Evolutionary conservation across 805 yeast species (phyloP), one percentile per base, ranked within the genome.

Genomic region (Hanseniaspora clermontiae): DNA sequence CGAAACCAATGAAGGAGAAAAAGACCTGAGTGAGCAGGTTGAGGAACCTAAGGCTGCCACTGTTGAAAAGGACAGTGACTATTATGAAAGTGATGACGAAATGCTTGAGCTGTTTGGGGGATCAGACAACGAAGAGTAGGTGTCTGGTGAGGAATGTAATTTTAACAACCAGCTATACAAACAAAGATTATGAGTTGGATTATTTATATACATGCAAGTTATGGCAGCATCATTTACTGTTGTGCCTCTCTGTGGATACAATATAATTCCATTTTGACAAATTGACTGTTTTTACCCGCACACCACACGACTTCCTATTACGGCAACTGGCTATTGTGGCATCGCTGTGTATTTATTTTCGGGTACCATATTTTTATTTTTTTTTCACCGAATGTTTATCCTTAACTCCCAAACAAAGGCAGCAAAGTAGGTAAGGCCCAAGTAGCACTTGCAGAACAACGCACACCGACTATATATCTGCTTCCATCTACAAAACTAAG

Each of bases 101-200:
- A 53, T 53, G 57, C 19, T 53, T 42, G 57, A 53, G 29, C 29
- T 53, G 19, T 53, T 53, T 46, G 57, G 57, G 14, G 57, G 51
- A 14, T 34, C 46, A 27, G 57, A 53, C 14, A 36, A 27, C 5
- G 50, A 37, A 2, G 45, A 52, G 2, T 31, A n/a, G n/a, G n/a
- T n/a, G n/a, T n/a, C n/a, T n/a, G n/a, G n/a, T n/a, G n/a, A n/a
- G n/a, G n/a, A n/a, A n/a, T n/a, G n/a, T n/a, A n/a, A n/a, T n/a
- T n/a, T n/a, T n/a, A n/a, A n/a, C n/a, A n/a, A n/a, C n/a, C n/a
- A n/a, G n/a, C n/a, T n/a, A n/a, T n/a, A n/a, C n/a, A n/a, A n/a
- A n/a, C n/a, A n/a, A n/a, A n/a, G n/a, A n/a, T n/a, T n/a, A n/a
- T n/a, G n/a, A n/a, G n/a, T n/a, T n/a, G 32, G 12, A 3, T 20